Evolutionary conservation across 768 basidiomycete species (phyloP).

Genomic region (Amanita phalloides): DNA sequence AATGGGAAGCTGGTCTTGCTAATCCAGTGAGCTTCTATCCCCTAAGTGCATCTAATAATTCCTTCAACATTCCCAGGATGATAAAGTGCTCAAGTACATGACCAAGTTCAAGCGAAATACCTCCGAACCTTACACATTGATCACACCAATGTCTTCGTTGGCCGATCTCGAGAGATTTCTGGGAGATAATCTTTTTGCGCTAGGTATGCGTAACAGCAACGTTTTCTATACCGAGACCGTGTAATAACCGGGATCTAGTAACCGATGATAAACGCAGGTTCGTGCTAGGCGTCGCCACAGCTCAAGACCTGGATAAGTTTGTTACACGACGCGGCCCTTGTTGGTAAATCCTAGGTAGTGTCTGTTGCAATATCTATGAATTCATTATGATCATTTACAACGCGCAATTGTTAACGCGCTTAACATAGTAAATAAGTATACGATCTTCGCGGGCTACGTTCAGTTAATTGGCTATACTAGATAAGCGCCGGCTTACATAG

Average conservation of each 20-base stretch:
- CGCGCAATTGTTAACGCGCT: no score
- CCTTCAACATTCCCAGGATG: conserved; percentile 33
- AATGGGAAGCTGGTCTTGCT: conserved; percentile 68
- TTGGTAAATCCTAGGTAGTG: neutral
- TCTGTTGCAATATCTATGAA: neutral
- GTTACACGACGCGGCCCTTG: conserved; percentile 37
- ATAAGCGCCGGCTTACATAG: no score
- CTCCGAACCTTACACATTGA: conserved; percentile 61
- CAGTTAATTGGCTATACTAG: no score
- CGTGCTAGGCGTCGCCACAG: conserved; percentile 71
- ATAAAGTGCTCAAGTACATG: conserved; percentile 64
- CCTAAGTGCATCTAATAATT: neutral
- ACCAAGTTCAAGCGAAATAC: conserved; percentile 59
- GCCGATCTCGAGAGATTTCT: conserved; percentile 79
- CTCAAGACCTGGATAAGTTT: conserved; percentile 62
- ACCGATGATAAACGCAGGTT: conserved; percentile 79
- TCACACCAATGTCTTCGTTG: conserved; percentile 73
- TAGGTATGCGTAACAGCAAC: conserved; percentile 36
- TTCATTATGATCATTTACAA: neutral
- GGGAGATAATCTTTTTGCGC: conserved; percentile 58
- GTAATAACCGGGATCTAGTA: conserved; percentile 34
- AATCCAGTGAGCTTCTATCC: conserved; percentile 45
- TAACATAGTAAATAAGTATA: no score
- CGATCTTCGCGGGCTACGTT: no score
- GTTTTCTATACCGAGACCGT: neutral